A percentile compares a stretch with the other conserved stretches of the same genome.
Conservation (phyloP, 1,139 yeast genomes). For the Magnusiomyces ingens region DNA sequence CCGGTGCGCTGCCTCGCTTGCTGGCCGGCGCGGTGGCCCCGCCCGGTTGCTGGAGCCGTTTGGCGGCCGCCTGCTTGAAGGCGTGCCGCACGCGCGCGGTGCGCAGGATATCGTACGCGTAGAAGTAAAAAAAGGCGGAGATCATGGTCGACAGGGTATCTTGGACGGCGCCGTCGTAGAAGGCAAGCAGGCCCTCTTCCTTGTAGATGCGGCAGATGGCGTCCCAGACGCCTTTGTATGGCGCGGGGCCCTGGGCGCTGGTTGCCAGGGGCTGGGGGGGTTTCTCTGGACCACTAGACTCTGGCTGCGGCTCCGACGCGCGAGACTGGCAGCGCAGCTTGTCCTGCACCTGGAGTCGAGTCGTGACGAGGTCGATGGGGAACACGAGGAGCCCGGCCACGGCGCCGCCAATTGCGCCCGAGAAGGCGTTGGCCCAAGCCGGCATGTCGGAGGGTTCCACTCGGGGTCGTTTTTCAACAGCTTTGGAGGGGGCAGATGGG, state of each 20-base stretch:
- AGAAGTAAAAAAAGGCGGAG: slow-evolving; percentile 42
- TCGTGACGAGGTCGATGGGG: slow-evolving; percentile 68
- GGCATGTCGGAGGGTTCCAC: slow-evolving; percentile 28
- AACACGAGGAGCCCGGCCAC: slow-evolving; percentile 67
- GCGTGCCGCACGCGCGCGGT: slow-evolving; percentile 75
- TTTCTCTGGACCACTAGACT: no score
- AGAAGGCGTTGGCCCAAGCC: slow-evolving; percentile 54
- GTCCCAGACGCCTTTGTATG: slow-evolving; percentile 51
- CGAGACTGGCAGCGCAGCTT: slow-evolving; percentile 4
- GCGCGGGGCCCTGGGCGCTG: slow-evolving; percentile 18
- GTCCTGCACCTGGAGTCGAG: slow-evolving; percentile 62
- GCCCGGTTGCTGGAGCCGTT: no score
- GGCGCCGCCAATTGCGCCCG: slow-evolving; percentile 77
- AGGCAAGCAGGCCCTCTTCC: slow-evolving; percentile 46
- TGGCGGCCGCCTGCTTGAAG: slow-evolving; percentile 65
- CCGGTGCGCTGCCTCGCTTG: slow-evolving; percentile 54
- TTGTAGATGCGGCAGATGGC: slow-evolving; percentile 50
- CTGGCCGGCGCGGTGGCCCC: no score
- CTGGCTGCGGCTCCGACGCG: no score
- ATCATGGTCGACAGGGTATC: slow-evolving; percentile 30
- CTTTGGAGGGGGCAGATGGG: no score
- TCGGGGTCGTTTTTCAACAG: no score
- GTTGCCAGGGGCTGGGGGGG: not conserved
- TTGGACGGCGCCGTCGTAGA: slow-evolving; percentile 60
- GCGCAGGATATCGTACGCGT: slow-evolving; percentile 80